Evolutionary conservation across 2,329 filamentous ascomycete genomes (phyloP).

Genomic region (Cladosporium sp.): DNA sequence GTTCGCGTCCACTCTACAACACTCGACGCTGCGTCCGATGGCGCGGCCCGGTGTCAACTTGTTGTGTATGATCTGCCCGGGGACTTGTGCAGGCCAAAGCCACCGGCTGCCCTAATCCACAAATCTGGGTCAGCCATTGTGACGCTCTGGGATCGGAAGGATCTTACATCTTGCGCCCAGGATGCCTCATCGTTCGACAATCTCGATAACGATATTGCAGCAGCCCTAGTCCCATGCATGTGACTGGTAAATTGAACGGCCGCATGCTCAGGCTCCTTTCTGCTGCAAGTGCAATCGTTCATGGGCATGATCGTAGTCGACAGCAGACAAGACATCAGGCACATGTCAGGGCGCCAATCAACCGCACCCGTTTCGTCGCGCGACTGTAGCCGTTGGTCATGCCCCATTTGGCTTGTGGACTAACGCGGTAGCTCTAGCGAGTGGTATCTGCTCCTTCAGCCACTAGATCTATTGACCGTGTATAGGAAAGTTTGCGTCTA

Average conservation of each 20-base stretch:
- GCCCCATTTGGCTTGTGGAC: slow-evolving; percentile 9
- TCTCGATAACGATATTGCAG: slow-evolving; percentile 2
- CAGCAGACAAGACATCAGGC: slow-evolving; percentile 5
- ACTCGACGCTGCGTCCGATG: slow-evolving; percentile 1
- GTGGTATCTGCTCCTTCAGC: slow-evolving; percentile 4
- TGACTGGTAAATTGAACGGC: not conserved
- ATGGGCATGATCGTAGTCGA: not conserved
- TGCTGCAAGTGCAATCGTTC: not conserved
- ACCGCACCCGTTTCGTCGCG: not conserved
- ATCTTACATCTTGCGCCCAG: slow-evolving; percentile 5
- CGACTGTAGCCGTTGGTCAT: slow-evolving; percentile 1
- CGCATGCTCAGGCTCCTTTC: not conserved
- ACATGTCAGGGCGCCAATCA: slow-evolving; percentile 4
- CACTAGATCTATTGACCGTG: slow-evolving; percentile 7
- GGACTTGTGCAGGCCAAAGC: not conserved
- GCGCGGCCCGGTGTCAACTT: slow-evolving; percentile 7
- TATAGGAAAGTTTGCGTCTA: slow-evolving; percentile 6
- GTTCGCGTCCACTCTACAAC: not conserved
- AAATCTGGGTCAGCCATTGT: slow-evolving; percentile 11
- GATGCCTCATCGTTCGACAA: not conserved
- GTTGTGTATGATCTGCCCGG: slow-evolving; percentile 4
- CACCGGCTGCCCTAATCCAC: slow-evolving; percentile 9
- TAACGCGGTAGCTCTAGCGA: slow-evolving; percentile 11
- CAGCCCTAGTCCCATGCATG: not conserved
- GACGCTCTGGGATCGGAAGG: slow-evolving; percentile 5